Conservation (phyloP, 805 yeast species). For the Schwanniomyces occidentalis region DNA sequence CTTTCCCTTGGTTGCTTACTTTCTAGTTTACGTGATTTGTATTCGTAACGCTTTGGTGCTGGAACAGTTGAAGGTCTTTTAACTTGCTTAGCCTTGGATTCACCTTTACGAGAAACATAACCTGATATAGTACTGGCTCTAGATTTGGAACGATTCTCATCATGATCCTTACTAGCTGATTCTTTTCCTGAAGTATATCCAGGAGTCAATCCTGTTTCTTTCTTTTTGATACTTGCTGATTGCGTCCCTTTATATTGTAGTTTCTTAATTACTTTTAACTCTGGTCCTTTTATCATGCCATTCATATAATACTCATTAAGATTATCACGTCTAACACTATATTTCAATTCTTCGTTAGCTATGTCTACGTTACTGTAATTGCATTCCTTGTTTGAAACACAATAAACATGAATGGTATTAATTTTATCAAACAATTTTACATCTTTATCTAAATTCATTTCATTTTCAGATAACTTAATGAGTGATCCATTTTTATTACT, state of each 20-base stretch:
- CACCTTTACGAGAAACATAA: slow-evolving; percentile 21
- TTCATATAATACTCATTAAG: slow-evolving; percentile 19
- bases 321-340: slow-evolving; percentile 13
- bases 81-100: slow-evolving; percentile 6
- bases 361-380: slow-evolving; percentile 4
- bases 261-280: slow-evolving; percentile 7
- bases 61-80: slow-evolving; percentile 16
- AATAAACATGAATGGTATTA: slow-evolving; percentile 38
- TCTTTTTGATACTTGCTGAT: slow-evolving; percentile 8
- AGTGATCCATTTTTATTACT: slow-evolving; percentile 12
- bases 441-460: slow-evolving; percentile 20
- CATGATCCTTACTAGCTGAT: slow-evolving; percentile 7
- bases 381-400: slow-evolving; percentile 20
- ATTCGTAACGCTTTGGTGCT: slow-evolving; percentile 19
- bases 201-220: slow-evolving; percentile 23
- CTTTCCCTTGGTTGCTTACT: slow-evolving; percentile 32
- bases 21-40: slow-evolving; percentile 38
- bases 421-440: slow-evolving; percentile 28
- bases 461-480: slow-evolving; percentile 25
- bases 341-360: slow-evolving; percentile 12
- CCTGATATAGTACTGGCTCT: slow-evolving; percentile 11
- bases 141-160: too few species aligned
- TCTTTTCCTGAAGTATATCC: slow-evolving; percentile 30
- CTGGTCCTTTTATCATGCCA: slow-evolving; percentile 38
- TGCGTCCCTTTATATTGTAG: slow-evolving; percentile 3